Percentiles rank a stretch among this genome's conserved stretches.
Conservation (phyloP, 148 eudicot species). For the Camellia lanceoleosa region DNA sequence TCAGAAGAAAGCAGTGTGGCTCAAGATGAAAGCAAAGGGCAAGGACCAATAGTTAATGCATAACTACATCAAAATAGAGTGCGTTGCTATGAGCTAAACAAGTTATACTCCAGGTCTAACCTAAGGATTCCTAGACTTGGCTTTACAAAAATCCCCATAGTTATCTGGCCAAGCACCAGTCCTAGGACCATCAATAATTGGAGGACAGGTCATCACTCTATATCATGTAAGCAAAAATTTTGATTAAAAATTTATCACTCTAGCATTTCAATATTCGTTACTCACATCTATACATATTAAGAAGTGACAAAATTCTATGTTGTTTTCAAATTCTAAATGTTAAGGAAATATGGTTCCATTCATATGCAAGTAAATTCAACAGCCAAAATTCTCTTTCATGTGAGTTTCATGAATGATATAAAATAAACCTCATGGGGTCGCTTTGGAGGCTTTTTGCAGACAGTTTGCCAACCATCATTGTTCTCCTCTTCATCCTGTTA, state of each 20-base stretch:
- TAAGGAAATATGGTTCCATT: background rate
- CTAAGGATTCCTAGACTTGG: background rate
- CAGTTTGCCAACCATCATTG: constrained; percentile 77
- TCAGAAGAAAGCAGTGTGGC: background rate
- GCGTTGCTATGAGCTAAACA: background rate
- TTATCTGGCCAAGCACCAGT: background rate
- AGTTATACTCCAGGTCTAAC: background rate
- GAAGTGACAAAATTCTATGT: background rate
- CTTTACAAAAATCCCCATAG: background rate
- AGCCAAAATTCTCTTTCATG: background rate
- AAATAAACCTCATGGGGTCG: constrained; percentile 53
- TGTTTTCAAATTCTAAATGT: background rate
- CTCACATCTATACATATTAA: background rate
- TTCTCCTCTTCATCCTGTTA: constrained; percentile 45
- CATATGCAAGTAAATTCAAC: constrained; percentile 5
- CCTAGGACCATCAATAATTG: background rate
- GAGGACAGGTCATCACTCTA: background rate
- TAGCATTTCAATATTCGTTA: background rate
- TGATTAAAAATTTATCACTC: background rate
- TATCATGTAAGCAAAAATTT: background rate
- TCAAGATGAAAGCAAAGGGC: background rate
- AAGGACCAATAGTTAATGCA: background rate
- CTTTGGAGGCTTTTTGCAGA: constrained; percentile 54
- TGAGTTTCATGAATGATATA: constrained; percentile 4
- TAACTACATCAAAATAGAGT: background rate